Evolutionary conservation across 495 filamentous ascomycete species (phyloP).

Genomic region (Choiromyces venosus): DNA sequence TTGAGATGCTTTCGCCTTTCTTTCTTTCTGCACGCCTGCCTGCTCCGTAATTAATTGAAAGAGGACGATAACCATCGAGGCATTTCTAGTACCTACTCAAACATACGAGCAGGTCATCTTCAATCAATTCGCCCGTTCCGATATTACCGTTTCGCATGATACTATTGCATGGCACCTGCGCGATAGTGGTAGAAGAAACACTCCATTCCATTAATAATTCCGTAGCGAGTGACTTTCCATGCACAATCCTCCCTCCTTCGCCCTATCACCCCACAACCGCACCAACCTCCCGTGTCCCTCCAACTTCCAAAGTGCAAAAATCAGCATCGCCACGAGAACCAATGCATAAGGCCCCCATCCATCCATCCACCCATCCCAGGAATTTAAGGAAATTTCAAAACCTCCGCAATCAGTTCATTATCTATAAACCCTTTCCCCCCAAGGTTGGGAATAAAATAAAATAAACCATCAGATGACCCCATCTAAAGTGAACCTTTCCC

Average conservation of each 20-base stretch:
- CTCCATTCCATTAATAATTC: not conserved
- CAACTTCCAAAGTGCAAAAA: not conserved
- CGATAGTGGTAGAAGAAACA: not conserved
- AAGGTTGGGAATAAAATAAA: not conserved
- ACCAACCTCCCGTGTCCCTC: not conserved
- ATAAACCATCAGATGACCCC: conserved; percentile 1
- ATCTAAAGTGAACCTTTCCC: not conserved
- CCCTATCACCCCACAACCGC: not conserved
- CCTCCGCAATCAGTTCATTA: not conserved
- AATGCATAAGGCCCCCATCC: not conserved
- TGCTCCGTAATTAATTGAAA: not conserved
- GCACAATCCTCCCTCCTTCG: not conserved
- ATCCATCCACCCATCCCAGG: not conserved
- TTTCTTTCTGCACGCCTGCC: not conserved
- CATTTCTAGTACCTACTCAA: not conserved
- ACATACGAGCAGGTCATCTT: not conserved
- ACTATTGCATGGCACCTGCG: not conserved
- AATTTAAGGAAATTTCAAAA: not conserved
- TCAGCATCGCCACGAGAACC: not conserved
- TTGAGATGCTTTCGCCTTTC: not conserved
- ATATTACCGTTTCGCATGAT: not conserved
- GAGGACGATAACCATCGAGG: not conserved
- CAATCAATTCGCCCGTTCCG: not conserved
- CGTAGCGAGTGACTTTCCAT: not conserved
- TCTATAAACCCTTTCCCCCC: not conserved